These are phyloP conservation scores for Sporothrix pseudoabietina DNA, from an alignment of 2,329 filamentous ascomycete species.

Conservation along the genomic window DNA sequence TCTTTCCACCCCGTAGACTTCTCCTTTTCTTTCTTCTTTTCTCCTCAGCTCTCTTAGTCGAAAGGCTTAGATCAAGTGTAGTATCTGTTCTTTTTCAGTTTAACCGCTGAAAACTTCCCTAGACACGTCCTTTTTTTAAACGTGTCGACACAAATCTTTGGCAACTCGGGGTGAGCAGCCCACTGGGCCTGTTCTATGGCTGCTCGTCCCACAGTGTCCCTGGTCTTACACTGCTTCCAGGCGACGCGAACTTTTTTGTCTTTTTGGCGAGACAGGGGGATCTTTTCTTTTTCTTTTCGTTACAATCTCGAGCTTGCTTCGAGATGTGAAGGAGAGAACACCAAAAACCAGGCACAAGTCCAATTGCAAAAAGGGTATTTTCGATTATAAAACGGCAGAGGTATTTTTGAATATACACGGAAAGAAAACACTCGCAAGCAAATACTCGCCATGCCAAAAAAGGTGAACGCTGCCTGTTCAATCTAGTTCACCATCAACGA, in stretches of 20 bases:
- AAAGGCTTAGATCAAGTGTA: slow-evolving; percentile 86
- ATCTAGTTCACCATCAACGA: slow-evolving; percentile 1
- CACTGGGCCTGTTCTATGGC: slow-evolving; percentile 72
- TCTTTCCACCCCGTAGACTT: slow-evolving; percentile 24
- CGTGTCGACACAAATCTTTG: slow-evolving; percentile 75
- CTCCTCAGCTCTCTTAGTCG: slow-evolving; percentile 52
- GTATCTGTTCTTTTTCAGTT: slow-evolving; percentile 94
- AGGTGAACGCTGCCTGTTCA: slow-evolving; percentile 20
- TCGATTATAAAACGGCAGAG: slow-evolving; percentile 22
- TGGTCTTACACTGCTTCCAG: slow-evolving; percentile 73
- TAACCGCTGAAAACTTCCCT: slow-evolving; percentile 83
- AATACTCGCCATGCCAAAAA: slow-evolving; percentile 13
- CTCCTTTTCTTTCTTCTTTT: slow-evolving; percentile 50
- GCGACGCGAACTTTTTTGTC: slow-evolving; percentile 60
- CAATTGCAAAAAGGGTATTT: slow-evolving; percentile 24
- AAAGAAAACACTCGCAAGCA: neutral
- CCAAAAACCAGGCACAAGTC: too few relatives aligned
- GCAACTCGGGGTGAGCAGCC: slow-evolving; percentile 46
- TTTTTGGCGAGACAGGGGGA: slow-evolving; percentile 30
- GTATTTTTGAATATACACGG: slow-evolving; percentile 18
- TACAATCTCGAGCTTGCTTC: slow-evolving; percentile 53
- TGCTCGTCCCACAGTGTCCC: slow-evolving; percentile 66
- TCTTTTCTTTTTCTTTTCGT: slow-evolving; percentile 54
- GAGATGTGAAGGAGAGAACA: slow-evolving; percentile 58
- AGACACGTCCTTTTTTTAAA: slow-evolving; percentile 61